Percentiles rank a stretch among this genome's conserved stretches.
These are phyloP conservation scores for Leishmania amazonensis DNA, from an alignment of 208 protist genomes.

Conservation along the genomic window DNA sequence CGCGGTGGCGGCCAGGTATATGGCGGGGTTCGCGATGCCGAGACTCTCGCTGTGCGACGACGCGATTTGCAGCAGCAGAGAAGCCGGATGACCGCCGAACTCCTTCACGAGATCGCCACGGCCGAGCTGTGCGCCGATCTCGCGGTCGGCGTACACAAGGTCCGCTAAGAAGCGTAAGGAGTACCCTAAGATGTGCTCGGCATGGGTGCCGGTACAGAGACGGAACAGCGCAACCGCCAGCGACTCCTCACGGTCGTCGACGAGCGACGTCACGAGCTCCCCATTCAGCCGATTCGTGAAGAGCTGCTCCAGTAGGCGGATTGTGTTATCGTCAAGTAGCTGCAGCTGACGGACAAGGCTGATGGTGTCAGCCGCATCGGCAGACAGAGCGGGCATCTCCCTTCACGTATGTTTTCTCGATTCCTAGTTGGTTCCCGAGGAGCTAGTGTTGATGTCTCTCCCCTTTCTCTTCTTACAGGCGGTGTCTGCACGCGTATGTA, in stretches of 20 bases:
- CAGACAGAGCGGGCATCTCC: constrained; percentile 65
- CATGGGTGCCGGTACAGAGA: constrained; percentile 44
- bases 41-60: constrained; percentile 42
- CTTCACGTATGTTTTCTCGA: constrained; percentile 9
- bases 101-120: constrained; percentile 34
- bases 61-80: constrained; percentile 55
- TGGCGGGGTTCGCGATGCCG: constrained; percentile 67
- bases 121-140: constrained; percentile 61
- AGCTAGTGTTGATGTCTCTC: neutral
- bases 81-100: constrained; percentile 57
- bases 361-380: constrained; percentile 70
- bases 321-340: constrained; percentile 58
- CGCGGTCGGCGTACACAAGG: constrained; percentile 46
- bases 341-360: constrained; percentile 65
- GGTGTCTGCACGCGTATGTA: neutral
- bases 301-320: constrained; percentile 79
- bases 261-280: constrained; percentile 56
- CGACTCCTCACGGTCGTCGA: constrained; percentile 51
- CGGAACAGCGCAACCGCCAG: constrained; percentile 69
- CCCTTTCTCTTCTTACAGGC: neutral
- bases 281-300: constrained; percentile 64
- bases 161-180: constrained; percentile 82
- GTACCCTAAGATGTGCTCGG: constrained; percentile 61
- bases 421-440: neutral
- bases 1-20: constrained; percentile 72